Evolutionary conservation across 2,329 filamentous ascomycete genomes (phyloP).

Genomic region (Sporothrix phasma): DNA sequence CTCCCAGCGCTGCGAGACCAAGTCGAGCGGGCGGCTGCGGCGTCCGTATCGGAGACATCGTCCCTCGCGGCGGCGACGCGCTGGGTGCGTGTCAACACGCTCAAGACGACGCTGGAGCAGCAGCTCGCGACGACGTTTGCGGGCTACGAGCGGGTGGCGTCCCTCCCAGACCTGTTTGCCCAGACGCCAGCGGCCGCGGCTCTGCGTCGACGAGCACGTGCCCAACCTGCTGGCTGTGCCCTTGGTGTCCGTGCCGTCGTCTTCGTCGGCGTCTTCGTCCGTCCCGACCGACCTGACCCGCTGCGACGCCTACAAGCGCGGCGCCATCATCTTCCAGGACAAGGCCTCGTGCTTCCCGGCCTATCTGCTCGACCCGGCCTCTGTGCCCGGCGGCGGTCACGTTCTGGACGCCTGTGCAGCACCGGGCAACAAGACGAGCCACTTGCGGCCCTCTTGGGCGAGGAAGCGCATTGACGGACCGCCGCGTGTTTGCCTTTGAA

Average conservation of each 20-base stretch:
- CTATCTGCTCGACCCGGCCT: conserved; percentile 63
- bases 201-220: conserved; percentile 71
- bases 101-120: conserved; percentile 59
- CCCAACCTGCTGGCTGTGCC: conserved; percentile 75
- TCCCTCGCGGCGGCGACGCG: conserved; percentile 57
- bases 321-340: conserved; percentile 82
- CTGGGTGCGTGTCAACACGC: conserved; percentile 81
- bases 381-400: conserved; percentile 48
- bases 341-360: conserved; percentile 97
- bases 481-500: conserved; percentile 65
- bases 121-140: conserved; percentile 69
- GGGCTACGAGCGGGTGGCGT: conserved; percentile 46
- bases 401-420: conserved; percentile 90
- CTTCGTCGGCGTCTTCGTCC: conserved; percentile 29
- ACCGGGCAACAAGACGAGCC: conserved; percentile 95
- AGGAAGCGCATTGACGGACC: conserved; percentile 16
- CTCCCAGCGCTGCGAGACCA: conserved; percentile 54
- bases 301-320: conserved; percentile 61
- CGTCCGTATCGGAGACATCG: conserved; percentile 51
- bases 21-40: conserved; percentile 55
- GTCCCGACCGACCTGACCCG: conserved; percentile 60
- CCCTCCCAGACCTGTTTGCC: conserved; percentile 47
- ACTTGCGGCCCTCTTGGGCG: conserved; percentile 63
- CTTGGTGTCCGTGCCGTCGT: conserved; percentile 27
- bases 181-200: conserved; percentile 23